Conservation (phyloP, 108 stramenopile genomes). For the Cyclostephanos tholiformis region DNA sequence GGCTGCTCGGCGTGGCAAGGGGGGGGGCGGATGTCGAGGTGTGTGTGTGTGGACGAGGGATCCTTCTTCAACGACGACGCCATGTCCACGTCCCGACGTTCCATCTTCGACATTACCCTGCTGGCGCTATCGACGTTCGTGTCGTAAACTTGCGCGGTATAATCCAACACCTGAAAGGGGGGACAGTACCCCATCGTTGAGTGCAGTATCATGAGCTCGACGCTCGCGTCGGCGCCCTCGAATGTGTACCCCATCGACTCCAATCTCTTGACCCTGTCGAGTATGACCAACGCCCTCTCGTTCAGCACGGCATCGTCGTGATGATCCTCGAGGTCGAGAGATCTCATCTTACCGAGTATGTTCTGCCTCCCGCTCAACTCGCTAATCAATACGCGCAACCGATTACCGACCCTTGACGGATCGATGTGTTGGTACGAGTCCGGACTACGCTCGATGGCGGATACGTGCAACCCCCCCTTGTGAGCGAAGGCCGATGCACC, state of each 20-base stretch:
- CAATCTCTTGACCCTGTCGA: conserved; percentile 84
- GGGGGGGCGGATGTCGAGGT: background rate
- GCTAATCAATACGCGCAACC: conserved; percentile 78
- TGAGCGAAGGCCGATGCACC: conserved; percentile 94
- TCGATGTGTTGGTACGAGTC: conserved; percentile 91
- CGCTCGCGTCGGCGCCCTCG: conserved; percentile 94
- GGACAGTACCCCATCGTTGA: conserved; percentile 83
- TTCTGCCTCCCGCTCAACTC: conserved; percentile 91
- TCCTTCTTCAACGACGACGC: background rate
- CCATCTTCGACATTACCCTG: conserved; percentile 63
- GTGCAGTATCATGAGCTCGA: conserved; percentile 93
- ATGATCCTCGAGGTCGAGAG: conserved; percentile 54
- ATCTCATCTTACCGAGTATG: conserved; percentile 87
- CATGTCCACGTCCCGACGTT: conserved; percentile 13
- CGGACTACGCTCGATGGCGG: conserved; percentile 85
- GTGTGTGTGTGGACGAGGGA: background rate
- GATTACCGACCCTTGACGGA: conserved; percentile 86
- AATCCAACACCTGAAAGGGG: conserved; percentile 89
- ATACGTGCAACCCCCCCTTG: conserved; percentile 94
- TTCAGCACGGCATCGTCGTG: conserved; percentile 47
- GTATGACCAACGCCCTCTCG: conserved; percentile 77
- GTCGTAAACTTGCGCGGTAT: conserved; percentile 85
- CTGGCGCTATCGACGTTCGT: conserved; percentile 79
- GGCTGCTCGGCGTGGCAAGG: conserved; percentile 16
- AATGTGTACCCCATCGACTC: conserved; percentile 93